phyloP scores from a whole-genome alignment of 2,329 filamentous ascomycete genomes.

The Trichophyton equinum region DNA sequence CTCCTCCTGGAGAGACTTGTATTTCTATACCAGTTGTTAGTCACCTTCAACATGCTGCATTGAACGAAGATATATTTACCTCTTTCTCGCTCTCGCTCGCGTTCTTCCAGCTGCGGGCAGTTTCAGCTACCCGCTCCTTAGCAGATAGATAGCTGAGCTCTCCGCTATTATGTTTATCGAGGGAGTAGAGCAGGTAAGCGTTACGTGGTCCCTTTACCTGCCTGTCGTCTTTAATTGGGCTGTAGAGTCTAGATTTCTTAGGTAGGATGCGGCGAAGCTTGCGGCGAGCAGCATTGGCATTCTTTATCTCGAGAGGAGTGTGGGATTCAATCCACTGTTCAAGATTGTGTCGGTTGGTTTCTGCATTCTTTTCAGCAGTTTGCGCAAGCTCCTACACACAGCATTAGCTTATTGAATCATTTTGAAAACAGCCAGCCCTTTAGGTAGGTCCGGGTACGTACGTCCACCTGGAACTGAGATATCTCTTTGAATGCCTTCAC shows the following conservation, averaged over 20 bases:
- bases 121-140: conserved; percentile 22
- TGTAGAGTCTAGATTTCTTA: conserved; percentile 12
- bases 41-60: background rate
- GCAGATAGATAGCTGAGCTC: conserved; percentile 39
- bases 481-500: conserved; percentile 24
- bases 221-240: conserved; percentile 42
- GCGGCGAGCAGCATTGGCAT: conserved; percentile 47
- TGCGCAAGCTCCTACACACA: conserved; percentile 26
- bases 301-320: conserved; percentile 44
- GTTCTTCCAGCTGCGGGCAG: conserved; percentile 16
- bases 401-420: background rate
- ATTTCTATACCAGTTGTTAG: conserved; percentile 14
- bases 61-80: conserved; percentile 13
- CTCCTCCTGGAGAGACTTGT: conserved; percentile 13
- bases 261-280: conserved; percentile 19
- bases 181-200: conserved; percentile 34
- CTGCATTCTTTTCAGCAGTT: conserved; percentile 39
- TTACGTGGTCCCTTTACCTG: conserved; percentile 32
- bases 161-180: conserved; percentile 31
- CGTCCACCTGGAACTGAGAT: conserved; percentile 25
- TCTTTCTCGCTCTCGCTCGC: conserved; percentile 25
- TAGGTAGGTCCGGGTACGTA: conserved; percentile 15
- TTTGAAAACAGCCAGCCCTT: background rate
- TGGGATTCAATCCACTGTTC: conserved; percentile 44
- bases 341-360: conserved; percentile 33